Base-by-base conservation (phyloP, 805 yeast species). In the Nakazawaea ambrosiae region DNA sequence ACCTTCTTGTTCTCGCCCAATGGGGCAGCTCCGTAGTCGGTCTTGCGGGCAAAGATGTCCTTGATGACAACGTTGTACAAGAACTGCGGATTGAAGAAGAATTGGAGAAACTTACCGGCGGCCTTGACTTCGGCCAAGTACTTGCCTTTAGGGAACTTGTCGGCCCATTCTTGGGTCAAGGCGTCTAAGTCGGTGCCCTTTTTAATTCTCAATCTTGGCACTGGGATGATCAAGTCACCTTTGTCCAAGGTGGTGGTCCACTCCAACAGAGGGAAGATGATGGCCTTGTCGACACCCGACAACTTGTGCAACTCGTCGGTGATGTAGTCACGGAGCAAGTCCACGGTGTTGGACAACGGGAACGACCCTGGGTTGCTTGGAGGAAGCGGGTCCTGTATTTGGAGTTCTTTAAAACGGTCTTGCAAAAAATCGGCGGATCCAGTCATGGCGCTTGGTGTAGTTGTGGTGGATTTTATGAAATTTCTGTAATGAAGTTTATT, bases 161-260 rank as follows among this genome's bases (percentile, higher is more conserved):
- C 72, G 22, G 95, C 83, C 83, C 96, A 81, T 53, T 88, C 84
- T 29, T 57, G 54, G 22, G 92, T 89, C 41, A 81, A 58, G 38
- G 70, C 78, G 56, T 80, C 83, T 43, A 90, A 86, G 53, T 87
- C 81, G 25, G 76, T 72, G 45, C 90, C 90, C 49, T 87, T 83
- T 49, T 87, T 83, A 58, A 90, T 72, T 51, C 95, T 75, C 51
- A 82, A 66, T 58, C 97, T 78, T 50, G 97, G 98, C 30, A 92
- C 70, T 30, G 98, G 97, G 39, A 90, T 76, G 44, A 90, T 72
- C 51, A 92, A 70, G 60, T 92, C 98, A 55, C 97, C 98, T 53
- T 90, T 81, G 43, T 88, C 96, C 48, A 83, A 63, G 28, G 88
- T 80, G 46, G 73, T 69, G 17, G 96, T 87, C 70, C 90, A 75